Conservation (phyloP, 306 rosid genomes). For the barrel medic (Medicago truncatula) region DNA sequence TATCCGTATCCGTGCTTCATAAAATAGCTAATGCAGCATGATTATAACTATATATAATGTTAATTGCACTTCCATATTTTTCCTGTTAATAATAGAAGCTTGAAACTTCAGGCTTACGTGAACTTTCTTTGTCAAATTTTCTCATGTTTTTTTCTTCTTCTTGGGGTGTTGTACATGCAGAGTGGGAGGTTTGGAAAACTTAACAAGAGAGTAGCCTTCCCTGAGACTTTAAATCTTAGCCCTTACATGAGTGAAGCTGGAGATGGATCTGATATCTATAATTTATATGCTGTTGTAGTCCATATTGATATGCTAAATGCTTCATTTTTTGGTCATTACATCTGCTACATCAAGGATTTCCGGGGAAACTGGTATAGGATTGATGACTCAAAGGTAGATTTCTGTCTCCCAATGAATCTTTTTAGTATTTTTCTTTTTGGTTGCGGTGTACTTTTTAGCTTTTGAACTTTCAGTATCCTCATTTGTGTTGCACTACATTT, state of each 20-base stretch:
- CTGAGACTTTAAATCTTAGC: constrained; percentile 81
- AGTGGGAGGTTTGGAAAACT: constrained; percentile 97
- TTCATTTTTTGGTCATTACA: constrained; percentile 93
- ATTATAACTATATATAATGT: not conserved
- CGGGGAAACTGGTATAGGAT: constrained; percentile 78
- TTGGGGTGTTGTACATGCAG: constrained; percentile 47
- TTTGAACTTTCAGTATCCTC: constrained; percentile 39
- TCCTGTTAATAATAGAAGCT: constrained; percentile 13
- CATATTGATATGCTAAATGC: constrained; percentile 98
- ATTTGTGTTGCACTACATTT: constrained; percentile 30
- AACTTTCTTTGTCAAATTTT: constrained; percentile 13
- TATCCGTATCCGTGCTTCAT: too few species aligned
- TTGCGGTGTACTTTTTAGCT: not conserved
- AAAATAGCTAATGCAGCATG: not conserved
- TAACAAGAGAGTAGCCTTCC: constrained; percentile 90
- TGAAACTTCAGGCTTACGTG: constrained; percentile 10
- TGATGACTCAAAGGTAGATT: constrained; percentile 84
- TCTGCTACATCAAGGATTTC: constrained; percentile 89
- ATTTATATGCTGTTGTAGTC: constrained; percentile 90
- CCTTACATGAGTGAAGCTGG: constrained; percentile 88
- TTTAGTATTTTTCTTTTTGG: constrained; percentile 28
- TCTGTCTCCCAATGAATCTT: constrained; percentile 23
- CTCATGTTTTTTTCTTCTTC: constrained; percentile 17
- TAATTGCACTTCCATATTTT: not conserved
- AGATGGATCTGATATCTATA: constrained; percentile 72